phyloP scores from a whole-genome alignment of 352 stramenopile genomes.

The Elongisporangium senticosum region DNA sequence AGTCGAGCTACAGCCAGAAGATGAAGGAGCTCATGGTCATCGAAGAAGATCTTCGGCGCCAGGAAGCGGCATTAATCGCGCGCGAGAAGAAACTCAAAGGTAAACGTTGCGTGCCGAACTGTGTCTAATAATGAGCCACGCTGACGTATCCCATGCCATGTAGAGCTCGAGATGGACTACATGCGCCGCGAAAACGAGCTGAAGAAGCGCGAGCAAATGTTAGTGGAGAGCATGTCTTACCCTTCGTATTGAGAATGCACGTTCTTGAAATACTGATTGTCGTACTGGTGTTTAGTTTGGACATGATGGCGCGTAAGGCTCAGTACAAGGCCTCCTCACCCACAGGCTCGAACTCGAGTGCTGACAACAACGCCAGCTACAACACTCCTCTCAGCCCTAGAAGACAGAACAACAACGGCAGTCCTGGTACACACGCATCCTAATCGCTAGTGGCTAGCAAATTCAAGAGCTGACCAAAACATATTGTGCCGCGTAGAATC shows the following conservation, averaged over 20 bases:
- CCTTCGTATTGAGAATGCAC: background rate
- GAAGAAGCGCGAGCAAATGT: slow-evolving; percentile 86
- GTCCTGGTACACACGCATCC: slow-evolving; percentile 22
- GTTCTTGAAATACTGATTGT: slow-evolving; percentile 3
- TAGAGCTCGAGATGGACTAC: slow-evolving; percentile 77
- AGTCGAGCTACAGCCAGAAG: slow-evolving; percentile 80
- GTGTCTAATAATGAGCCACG: background rate
- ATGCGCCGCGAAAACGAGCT: slow-evolving; percentile 71
- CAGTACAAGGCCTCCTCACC: slow-evolving; percentile 64
- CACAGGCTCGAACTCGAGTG: slow-evolving; percentile 71
- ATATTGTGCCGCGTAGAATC: background rate
- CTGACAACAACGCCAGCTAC: slow-evolving; percentile 65
- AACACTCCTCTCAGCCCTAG: slow-evolving; percentile 24
- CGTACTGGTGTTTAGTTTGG: slow-evolving; percentile 26
- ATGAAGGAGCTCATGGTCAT: slow-evolving; percentile 86
- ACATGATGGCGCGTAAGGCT: slow-evolving; percentile 76
- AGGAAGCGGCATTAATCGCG: slow-evolving; percentile 78
- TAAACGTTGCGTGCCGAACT: slow-evolving; percentile 11
- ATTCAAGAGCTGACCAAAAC: too few relatives aligned
- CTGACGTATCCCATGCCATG: background rate
- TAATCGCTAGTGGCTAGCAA: too few relatives aligned
- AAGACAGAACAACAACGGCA: slow-evolving; percentile 42
- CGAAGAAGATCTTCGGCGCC: slow-evolving; percentile 78
- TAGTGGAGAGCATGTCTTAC: slow-evolving; percentile 8
- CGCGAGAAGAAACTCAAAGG: slow-evolving; percentile 84